These are phyloP conservation scores for Leucoagaricus sp. DNA, from an alignment of 1,284 basidiomycete genomes.

Conservation along the genomic window DNA sequence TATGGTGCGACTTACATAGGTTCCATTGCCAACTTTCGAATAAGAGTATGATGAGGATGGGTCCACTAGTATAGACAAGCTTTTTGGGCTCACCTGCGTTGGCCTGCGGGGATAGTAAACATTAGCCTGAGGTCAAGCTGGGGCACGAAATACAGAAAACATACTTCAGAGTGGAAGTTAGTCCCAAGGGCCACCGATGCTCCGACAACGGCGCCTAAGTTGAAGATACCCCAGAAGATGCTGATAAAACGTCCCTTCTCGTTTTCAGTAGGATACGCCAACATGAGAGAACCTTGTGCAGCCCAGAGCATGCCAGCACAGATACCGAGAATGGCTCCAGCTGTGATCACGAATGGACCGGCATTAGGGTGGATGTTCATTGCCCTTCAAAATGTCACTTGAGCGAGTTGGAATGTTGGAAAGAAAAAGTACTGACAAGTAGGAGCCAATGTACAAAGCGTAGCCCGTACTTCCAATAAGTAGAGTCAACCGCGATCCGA, in stretches of 20 bases:
- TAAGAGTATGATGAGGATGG: background rate
- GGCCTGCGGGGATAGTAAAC: conserved; percentile 5
- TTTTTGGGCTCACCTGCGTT: conserved; percentile 18
- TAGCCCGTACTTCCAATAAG: conserved; percentile 66
- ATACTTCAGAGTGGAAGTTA: conserved; percentile 51
- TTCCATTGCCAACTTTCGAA: conserved; percentile 39
- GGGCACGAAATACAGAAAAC: conserved; percentile 16
- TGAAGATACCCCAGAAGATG: conserved; percentile 79
- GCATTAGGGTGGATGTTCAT: conserved; percentile 67
- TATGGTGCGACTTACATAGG: conserved; percentile 50
- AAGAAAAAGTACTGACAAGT: background rate
- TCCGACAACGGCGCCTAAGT: conserved; percentile 71
- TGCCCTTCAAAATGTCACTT: conserved; percentile 40
- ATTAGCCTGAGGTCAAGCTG: background rate
- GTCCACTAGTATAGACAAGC: background rate
- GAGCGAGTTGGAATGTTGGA: background rate
- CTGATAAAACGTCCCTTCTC: conserved; percentile 82
- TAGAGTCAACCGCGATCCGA: conserved; percentile 73
- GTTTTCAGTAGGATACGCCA: conserved; percentile 77
- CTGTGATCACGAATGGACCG: conserved; percentile 68
- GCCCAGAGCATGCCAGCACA: conserved; percentile 89
- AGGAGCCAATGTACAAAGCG: conserved; percentile 7
- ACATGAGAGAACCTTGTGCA: conserved; percentile 82
- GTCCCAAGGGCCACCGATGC: conserved; percentile 62
- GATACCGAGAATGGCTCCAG: conserved; percentile 81